A percentile compares a stretch with the other conserved stretches of the same genome.
Conservation (phyloP, 441 rosid genomes). For the Viola pubescens region DNA sequence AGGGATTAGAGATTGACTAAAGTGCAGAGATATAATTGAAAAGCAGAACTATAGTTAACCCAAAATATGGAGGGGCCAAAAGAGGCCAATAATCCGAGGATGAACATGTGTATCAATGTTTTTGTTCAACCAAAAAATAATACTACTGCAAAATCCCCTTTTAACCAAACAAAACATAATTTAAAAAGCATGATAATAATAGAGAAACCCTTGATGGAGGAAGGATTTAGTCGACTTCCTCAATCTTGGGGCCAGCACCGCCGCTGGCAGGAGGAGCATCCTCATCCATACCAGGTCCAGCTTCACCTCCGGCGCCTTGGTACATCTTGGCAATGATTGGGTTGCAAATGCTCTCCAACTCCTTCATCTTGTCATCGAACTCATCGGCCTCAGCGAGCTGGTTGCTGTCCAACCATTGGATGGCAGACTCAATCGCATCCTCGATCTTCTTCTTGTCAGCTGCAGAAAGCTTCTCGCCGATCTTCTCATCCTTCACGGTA, state of each 20-base stretch:
- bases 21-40: too few species aligned
- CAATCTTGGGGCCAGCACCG: slow-evolving; percentile 50
- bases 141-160: too few species aligned
- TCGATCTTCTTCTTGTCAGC: slow-evolving; percentile 61
- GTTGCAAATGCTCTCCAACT: slow-evolving; percentile 52
- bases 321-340: slow-evolving; percentile 67
- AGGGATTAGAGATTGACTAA: too few species aligned
- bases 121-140: too few species aligned
- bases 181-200: neutral
- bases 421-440: slow-evolving; percentile 40
- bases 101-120: too few species aligned
- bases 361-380: slow-evolving; percentile 65
- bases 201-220: neutral
- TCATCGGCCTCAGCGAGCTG: slow-evolving; percentile 62
- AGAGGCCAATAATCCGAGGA: too few species aligned
- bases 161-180: too few species aligned
- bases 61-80: too few species aligned
- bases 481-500: slow-evolving; percentile 56
- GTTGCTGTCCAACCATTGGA: slow-evolving; percentile 56
- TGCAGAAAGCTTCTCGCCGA: slow-evolving; percentile 36
- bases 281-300: slow-evolving; percentile 35
- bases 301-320: slow-evolving; percentile 46
- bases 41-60: too few species aligned
- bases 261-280: slow-evolving; percentile 34
- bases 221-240: slow-evolving; percentile 32